A percentile compares a stretch with the other conserved stretches of the same genome.
phyloP scores from a whole-genome alignment of 257 asterid species.

The Primulina tabacum region DNA sequence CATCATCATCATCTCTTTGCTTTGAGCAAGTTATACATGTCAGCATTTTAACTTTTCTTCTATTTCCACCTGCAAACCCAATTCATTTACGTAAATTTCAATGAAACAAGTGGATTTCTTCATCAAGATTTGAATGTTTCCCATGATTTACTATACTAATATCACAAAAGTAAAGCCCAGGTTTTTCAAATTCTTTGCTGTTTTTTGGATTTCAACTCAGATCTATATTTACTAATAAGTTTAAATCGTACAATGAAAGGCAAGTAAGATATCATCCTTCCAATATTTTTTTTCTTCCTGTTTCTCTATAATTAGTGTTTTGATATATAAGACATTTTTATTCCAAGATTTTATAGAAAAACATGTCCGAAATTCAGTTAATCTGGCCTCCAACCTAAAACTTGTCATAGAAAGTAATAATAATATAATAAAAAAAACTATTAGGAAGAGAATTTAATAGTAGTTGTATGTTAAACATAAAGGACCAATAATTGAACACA shows the following conservation, averaged over 20 bases:
- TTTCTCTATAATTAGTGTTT: not conserved
- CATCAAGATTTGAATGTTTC: not conserved
- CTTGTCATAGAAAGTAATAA: no score
- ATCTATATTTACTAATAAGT: not conserved
- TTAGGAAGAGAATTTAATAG: no score
- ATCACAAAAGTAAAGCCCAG: no score
- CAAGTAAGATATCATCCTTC: not conserved
- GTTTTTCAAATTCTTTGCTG: not conserved
- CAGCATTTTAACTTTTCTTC: not conserved
- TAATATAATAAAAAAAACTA: no score
- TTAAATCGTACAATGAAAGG: not conserved
- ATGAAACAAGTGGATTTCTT: not conserved
- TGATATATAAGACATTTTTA: not conserved
- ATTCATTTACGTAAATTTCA: no score
- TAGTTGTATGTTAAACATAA: no score
- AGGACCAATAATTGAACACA: no score
- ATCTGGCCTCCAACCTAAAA: no score
- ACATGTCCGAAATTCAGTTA: not conserved
- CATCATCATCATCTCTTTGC: not conserved
- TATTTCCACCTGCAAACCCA: not conserved
- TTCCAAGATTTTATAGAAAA: no score
- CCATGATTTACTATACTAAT: not conserved
- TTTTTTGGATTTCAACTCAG: no score
- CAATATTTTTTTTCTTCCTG: not conserved
- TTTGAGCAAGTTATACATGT: not conserved